These are phyloP conservation scores for Cymbidium sinense DNA, from an alignment of 106 monocot species.

Conservation along the genomic window DNA sequence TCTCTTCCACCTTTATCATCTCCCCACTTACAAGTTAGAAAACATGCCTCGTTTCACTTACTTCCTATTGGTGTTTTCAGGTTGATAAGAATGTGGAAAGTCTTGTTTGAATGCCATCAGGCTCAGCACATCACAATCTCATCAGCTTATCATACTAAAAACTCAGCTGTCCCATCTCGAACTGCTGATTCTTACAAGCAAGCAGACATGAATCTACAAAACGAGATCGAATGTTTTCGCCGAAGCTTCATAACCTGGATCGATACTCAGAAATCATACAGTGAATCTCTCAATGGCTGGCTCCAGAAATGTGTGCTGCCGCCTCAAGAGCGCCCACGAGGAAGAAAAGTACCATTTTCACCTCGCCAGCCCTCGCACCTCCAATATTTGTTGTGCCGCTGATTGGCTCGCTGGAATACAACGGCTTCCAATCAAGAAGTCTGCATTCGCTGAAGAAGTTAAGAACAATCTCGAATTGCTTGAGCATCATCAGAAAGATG, in stretches of 20 bases:
- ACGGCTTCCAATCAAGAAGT: conserved; percentile 36
- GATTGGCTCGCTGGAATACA: conserved; percentile 42
- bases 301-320: conserved; percentile 51
- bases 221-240: conserved; percentile 40
- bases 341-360: conserved; percentile 34
- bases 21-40: no score
- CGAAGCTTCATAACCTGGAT: conserved; percentile 37
- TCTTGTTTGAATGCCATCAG: conserved; percentile 63
- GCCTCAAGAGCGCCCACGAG: conserved; percentile 30
- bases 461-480: conserved; percentile 12
- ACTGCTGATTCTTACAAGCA: conserved; percentile 28
- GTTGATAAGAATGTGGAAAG: conserved; percentile 62
- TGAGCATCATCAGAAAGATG: conserved; percentile 22
- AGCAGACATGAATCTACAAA: conserved; percentile 23
- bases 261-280: conserved; percentile 34
- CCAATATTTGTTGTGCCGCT: conserved; percentile 57
- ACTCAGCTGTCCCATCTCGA: not conserved
- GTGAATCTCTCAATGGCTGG: conserved; percentile 50
- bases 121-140: conserved; percentile 56
- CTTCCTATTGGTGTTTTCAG: conserved; percentile 12
- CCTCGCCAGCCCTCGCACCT: conserved; percentile 52
- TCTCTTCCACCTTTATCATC: no score
- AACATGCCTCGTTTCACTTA: no score
- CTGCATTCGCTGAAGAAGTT: conserved; percentile 25
- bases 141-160: conserved; percentile 43